Conservation (phyloP, 345 rosid species). For the Lenwebbia sp. region DNA sequence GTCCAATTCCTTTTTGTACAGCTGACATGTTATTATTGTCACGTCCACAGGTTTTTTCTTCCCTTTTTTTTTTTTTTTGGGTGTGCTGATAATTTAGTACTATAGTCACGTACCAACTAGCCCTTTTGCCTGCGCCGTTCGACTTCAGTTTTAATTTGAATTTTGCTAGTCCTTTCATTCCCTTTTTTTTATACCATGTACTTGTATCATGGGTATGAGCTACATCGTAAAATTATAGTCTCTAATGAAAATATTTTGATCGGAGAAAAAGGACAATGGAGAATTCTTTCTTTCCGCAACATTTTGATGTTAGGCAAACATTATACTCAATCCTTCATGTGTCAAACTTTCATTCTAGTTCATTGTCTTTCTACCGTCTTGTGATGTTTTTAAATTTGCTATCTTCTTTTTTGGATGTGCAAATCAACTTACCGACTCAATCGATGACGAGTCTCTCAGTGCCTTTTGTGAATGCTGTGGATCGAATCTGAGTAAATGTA, state of each 20-base stretch:
- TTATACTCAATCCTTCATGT: background rate
- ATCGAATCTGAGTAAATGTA: background rate
- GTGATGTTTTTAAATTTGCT: no score
- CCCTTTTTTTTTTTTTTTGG: no score
- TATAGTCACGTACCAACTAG: background rate
- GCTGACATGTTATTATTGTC: background rate
- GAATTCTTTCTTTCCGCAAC: no score
- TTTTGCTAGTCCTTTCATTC: background rate
- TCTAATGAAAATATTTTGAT: no score
- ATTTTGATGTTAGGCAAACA: background rate
- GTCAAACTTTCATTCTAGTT: no score
- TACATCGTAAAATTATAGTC: background rate
- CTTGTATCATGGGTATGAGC: background rate
- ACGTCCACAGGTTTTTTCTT: background rate
- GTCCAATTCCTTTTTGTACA: background rate
- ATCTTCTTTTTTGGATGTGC: background rate
- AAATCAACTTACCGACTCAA: no score
- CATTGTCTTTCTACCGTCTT: background rate
- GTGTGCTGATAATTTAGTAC: background rate
- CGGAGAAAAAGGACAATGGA: no score
- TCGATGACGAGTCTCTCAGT: background rate
- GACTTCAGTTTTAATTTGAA: background rate
- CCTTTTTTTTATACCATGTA: background rate
- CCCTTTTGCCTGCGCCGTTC: background rate
- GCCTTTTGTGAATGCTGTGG: background rate